Evolutionary conservation across 164 flowering plant genomes (phyloP).

Genomic region (Annona squamosa): DNA sequence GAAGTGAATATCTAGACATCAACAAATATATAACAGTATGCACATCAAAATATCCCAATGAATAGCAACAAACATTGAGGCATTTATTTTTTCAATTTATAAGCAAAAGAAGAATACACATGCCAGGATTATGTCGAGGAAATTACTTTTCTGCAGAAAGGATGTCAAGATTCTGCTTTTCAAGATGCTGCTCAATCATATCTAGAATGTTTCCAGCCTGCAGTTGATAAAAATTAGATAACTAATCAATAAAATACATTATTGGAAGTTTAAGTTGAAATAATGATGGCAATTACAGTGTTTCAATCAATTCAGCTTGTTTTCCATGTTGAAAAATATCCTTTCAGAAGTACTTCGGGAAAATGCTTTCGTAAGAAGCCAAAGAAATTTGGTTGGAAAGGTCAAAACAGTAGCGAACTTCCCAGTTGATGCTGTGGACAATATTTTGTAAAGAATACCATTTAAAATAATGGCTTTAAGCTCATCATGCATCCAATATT

Average conservation of each 20-base stretch:
- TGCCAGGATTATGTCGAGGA: background rate
- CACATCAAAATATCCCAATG: too few species aligned
- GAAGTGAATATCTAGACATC: too few species aligned
- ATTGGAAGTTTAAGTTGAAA: too few species aligned
- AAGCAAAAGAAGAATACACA: too few species aligned
- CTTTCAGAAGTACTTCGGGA: background rate
- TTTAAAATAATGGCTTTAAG: background rate
- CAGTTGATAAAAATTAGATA: background rate
- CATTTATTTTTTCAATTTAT: too few species aligned
- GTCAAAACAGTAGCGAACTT: background rate
- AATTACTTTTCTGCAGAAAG: constrained; percentile 45
- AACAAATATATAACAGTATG: too few species aligned
- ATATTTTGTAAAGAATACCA: background rate
- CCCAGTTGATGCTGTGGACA: background rate
- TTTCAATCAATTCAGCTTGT: background rate
- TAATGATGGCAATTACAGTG: background rate
- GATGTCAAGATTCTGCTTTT: constrained; percentile 48
- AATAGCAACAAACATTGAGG: too few species aligned
- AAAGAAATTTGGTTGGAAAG: background rate
- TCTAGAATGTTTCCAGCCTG: constrained; percentile 58
- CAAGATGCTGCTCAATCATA: constrained; percentile 57
- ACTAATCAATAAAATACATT: background rate
- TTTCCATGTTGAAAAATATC: background rate
- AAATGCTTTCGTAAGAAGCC: background rate
- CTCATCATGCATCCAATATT: background rate